Conservation (phyloP, 306 rosid genomes). For the Pyrus betulifolia region DNA sequence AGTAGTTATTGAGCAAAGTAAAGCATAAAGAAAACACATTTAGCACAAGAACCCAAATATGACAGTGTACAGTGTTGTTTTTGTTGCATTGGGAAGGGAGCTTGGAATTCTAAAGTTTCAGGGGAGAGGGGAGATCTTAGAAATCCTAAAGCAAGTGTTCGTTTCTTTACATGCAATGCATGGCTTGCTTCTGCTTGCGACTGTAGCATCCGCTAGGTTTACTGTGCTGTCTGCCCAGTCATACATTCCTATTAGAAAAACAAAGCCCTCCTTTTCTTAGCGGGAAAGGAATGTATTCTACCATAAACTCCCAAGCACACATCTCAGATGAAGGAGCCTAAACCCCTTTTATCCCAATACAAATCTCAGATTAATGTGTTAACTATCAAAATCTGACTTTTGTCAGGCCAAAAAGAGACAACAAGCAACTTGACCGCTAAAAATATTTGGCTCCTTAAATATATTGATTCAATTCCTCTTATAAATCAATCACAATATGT, state of each 20-base stretch:
- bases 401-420: neutral
- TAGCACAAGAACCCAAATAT: conserved; percentile 45
- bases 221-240: conserved; percentile 26
- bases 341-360: neutral
- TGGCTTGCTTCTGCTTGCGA: conserved; percentile 25
- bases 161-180: conserved; percentile 45
- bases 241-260: conserved; percentile 31
- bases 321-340: neutral
- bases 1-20: conserved; percentile 20
- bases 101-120: conserved; percentile 84
- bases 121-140: conserved; percentile 44
- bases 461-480: no score
- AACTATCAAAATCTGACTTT: neutral
- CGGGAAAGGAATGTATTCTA: conserved; percentile 48
- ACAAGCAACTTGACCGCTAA: neutral
- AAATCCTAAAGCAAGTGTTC: conserved; percentile 73
- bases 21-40: conserved; percentile 50
- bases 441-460: no score
- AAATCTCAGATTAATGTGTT: neutral
- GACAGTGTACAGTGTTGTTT: conserved; percentile 12
- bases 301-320: conserved; percentile 20
- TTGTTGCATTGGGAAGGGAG: conserved; percentile 73
- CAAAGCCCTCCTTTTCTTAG: conserved; percentile 47
- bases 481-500: no score
- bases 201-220: conserved; percentile 32